Percentiles rank a stretch among this genome's conserved stretches.
Conservation (phyloP, 495 filamentous ascomycete genomes). For the Penicillium paradoxum region DNA sequence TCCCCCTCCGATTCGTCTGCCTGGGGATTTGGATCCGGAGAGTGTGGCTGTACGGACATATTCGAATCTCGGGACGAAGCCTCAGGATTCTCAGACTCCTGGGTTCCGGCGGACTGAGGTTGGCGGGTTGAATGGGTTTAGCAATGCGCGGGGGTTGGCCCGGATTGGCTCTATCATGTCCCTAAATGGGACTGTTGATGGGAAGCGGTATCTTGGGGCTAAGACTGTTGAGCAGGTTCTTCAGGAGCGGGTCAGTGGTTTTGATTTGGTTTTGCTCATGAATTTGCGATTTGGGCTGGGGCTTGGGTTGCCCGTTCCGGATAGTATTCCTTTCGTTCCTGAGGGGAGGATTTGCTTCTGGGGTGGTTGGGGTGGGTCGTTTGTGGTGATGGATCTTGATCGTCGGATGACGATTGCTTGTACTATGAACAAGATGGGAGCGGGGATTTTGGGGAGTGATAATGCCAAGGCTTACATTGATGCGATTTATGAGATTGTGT, state of each 20-base stretch:
- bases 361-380: constrained; percentile 42
- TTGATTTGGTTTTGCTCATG: constrained; percentile 26
- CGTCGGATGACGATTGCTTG: constrained; percentile 38
- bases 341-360: constrained; percentile 35
- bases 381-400: constrained; percentile 40
- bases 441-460: constrained; percentile 24
- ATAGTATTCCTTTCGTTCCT: constrained; percentile 23
- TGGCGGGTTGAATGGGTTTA: constrained; percentile 29
- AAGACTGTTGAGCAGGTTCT: constrained; percentile 34
- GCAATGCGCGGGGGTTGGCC: constrained; percentile 32
- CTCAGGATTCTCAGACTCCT: constrained; percentile 3
- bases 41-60: constrained; percentile 15
- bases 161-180: constrained; percentile 30
- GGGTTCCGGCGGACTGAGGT: constrained; percentile 24
- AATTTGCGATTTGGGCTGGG: constrained; percentile 36
- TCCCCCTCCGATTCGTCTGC: constrained; percentile 2
- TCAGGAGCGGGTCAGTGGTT: constrained; percentile 31
- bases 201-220: constrained; percentile 25
- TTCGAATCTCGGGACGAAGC: neutral
- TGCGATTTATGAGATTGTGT: constrained; percentile 32
- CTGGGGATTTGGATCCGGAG: constrained; percentile 6
- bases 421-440: constrained; percentile 41
- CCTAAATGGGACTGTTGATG: constrained; percentile 26
- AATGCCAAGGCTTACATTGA: constrained; percentile 28
- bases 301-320: constrained; percentile 20